Evolutionary conservation across 805 yeast genomes (phyloP), one percentile per base, ranked within the genome.

Genomic region (Candida succiphila): DNA sequence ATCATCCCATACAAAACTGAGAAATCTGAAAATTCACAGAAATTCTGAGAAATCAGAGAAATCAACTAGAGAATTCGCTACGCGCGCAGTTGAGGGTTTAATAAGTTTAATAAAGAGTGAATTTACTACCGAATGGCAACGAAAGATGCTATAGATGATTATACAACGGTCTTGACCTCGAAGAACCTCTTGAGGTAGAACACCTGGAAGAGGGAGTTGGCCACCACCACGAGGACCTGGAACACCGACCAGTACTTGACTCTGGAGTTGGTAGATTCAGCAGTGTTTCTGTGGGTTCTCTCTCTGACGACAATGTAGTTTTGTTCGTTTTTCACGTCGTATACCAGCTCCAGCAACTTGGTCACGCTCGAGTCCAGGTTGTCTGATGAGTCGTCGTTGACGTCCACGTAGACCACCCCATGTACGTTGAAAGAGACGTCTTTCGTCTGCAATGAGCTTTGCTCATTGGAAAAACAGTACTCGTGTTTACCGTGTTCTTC

Each of bases 201-300:
- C 41, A 89, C 87, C 63, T 89, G 98, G 75, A 92, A 92, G 36
- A 88, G 46, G 19, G 95, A 84, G 65, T 87, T 92, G 40, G 70
- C 72, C 14, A 80, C 81, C 30, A 89, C 96, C 36, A 92, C 88
- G 33, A 78, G 49, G 42, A 92, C 66, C 65, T 89, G 98, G 69
- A 88, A 81, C 22, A 85, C 69, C 19, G 95, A 84, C 98, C 98
- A 89, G 85, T 94, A 92, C 61, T 89, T 89, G 44, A 89, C 97
- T 51, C 98, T 77, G 35, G 92, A 80, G 60, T 89, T 89, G 30
- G 98, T 89, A 17, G 95, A 83, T 63, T 89, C 98, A 5, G 98
- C 97, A 8, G 98, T 89, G 63, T 89, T 92, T 73, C 98, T 82
- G 60, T 89, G 98, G 13, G 94, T 83, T 65, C 96, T 81, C 63